Evolutionary conservation across 306 rosid species (phyloP).

Genomic region (Alnus glutinosa): DNA sequence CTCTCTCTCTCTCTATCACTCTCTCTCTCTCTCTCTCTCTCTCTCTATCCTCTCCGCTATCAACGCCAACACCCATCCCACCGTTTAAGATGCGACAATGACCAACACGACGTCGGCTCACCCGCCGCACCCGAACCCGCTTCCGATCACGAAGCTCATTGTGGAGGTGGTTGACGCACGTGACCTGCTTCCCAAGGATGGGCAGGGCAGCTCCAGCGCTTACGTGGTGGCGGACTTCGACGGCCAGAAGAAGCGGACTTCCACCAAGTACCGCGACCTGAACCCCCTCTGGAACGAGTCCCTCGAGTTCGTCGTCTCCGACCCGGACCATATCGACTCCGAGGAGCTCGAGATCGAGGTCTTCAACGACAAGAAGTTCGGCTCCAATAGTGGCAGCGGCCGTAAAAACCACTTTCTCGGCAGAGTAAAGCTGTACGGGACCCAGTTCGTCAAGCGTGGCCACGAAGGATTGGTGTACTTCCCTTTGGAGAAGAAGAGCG

Average conservation of each 20-base stretch:
- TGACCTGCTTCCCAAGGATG: constrained; percentile 89
- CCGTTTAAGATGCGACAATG: constrained; percentile 53
- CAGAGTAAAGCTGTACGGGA: constrained; percentile 73
- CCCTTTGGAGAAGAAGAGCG: constrained; percentile 84
- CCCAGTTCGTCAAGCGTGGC: constrained; percentile 68
- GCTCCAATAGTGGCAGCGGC: constrained; percentile 56
- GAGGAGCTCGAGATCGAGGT: constrained; percentile 95
- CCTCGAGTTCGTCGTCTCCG: constrained; percentile 79
- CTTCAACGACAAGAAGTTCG: constrained; percentile 73
- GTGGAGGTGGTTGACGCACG: constrained; percentile 85
- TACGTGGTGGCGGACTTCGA: constrained; percentile 82
- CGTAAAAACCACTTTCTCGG: constrained; percentile 87
- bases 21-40: neutral
- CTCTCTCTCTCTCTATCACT: neutral
- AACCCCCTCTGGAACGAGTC: constrained; percentile 86
- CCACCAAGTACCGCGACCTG: constrained; percentile 64
- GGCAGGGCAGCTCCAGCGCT: constrained; percentile 93
- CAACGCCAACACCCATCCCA: constrained; percentile 42
- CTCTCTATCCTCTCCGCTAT: constrained; percentile 35
- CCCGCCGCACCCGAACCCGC: constrained; percentile 30
- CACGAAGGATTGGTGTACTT: constrained; percentile 66
- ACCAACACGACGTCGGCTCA: constrained; percentile 48
- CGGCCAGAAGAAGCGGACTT: constrained; percentile 83
- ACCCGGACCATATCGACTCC: constrained; percentile 72
- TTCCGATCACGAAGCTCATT: constrained; percentile 48